Percentiles rank a stretch among this genome's conserved stretches.
phyloP scores from a whole-genome alignment of 768 basidiomycete genomes.

The Suillus ampliporus region DNA sequence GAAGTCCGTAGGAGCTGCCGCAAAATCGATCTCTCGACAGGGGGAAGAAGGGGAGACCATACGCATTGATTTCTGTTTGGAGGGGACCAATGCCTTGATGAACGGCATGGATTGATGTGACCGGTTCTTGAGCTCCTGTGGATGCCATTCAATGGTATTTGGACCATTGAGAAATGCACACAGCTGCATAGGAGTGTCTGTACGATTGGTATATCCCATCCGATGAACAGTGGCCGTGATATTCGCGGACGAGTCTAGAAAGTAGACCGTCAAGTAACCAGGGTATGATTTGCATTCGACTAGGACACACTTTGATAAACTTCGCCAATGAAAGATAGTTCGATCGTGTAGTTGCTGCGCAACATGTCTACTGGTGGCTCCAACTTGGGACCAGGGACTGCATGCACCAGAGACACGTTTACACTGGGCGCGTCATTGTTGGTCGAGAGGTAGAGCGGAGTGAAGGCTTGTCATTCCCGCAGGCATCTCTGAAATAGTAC shows the following conservation, averaged over 20 bases:
- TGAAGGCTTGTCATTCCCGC: conserved; percentile 23
- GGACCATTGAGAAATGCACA: neutral
- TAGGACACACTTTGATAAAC: neutral
- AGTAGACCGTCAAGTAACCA: neutral
- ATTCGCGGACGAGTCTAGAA: conserved; percentile 9
- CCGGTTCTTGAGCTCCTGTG: neutral
- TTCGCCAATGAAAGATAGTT: neutral
- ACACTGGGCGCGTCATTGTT: neutral
- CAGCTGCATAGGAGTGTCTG: conserved; percentile 1
- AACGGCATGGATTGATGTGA: too few relatives aligned
- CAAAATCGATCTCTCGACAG: conserved; percentile 14
- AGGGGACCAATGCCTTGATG: conserved; percentile 8
- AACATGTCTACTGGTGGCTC: conserved; percentile 11
- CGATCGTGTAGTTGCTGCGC: neutral
- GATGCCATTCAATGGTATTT: conserved; percentile 15
- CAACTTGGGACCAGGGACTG: neutral
- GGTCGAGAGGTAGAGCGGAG: conserved; percentile 11
- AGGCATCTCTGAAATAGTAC: conserved; percentile 10
- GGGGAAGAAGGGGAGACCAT: neutral
- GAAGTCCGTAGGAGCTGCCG: neutral
- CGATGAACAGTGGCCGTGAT: conserved; percentile 1
- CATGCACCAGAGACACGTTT: neutral
- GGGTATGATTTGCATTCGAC: neutral
- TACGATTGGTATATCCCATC: conserved; percentile 8
- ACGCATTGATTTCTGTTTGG: too few relatives aligned